Evolutionary conservation across 2,329 filamentous ascomycete genomes (phyloP).

Genomic region (Macrophomina tecta): DNA sequence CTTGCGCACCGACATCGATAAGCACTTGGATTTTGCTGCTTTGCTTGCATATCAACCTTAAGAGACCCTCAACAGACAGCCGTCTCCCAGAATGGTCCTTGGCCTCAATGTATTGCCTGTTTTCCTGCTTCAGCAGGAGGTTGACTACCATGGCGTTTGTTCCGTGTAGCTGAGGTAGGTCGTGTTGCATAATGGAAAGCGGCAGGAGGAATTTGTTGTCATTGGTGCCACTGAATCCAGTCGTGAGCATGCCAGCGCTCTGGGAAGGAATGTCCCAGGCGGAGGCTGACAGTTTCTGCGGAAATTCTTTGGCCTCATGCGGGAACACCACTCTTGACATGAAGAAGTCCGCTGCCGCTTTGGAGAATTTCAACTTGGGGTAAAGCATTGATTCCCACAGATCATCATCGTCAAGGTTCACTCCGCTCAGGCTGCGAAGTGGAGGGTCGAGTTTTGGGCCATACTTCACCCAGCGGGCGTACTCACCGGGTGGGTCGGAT

Average conservation of each 20-base stretch:
- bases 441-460: constrained; percentile 45
- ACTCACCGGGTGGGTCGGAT: constrained; percentile 61
- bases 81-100: constrained; percentile 37
- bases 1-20: constrained; percentile 73
- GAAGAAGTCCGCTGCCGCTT: constrained; percentile 67
- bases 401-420: constrained; percentile 52
- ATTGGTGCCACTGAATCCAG: constrained; percentile 74
- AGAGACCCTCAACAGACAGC: constrained; percentile 37
- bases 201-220: constrained; percentile 67
- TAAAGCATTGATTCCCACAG: constrained; percentile 61
- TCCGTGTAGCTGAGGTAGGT: constrained; percentile 61
- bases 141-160: constrained; percentile 72
- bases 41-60: constrained; percentile 50
- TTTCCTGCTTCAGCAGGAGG: constrained; percentile 59
- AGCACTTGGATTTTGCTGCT: constrained; percentile 55
- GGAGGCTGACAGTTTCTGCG: constrained; percentile 66
- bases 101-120: constrained; percentile 55
- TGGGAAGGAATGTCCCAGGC: constrained; percentile 67
- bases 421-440: constrained; percentile 35
- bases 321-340: constrained; percentile 65
- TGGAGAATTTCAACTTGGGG: constrained; percentile 58
- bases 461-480: constrained; percentile 53
- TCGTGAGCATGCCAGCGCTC: constrained; percentile 44
- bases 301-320: constrained; percentile 67
- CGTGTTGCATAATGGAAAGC: constrained; percentile 60